Evolutionary conservation across 2,329 filamentous ascomycete genomes (phyloP).

Genomic region (Claviceps capensis): DNA sequence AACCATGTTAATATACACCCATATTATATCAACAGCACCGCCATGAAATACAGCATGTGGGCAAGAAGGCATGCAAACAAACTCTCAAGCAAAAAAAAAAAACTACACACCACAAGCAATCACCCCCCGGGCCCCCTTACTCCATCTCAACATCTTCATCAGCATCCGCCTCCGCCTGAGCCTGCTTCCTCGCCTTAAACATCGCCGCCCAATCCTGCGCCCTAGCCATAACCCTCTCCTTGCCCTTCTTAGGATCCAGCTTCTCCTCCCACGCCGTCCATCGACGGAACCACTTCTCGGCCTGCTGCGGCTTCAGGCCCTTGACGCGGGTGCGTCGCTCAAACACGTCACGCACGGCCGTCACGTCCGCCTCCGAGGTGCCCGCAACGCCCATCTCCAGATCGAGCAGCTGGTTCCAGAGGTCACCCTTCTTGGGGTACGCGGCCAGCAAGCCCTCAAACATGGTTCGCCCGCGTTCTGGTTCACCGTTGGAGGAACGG

Average conservation of each 20-base stretch:
- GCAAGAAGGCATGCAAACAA: too few relatives aligned
- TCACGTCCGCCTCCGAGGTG: conserved; percentile 32
- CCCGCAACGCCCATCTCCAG: conserved; percentile 56
- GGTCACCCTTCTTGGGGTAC: conserved; percentile 78
- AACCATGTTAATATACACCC: too few relatives aligned
- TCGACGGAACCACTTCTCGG: conserved; percentile 77
- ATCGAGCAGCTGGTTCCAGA: conserved; percentile 88
- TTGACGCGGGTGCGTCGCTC: conserved; percentile 60
- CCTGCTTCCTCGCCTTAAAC: conserved; percentile 31
- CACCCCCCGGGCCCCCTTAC: not conserved
- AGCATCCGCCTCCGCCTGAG: conserved; percentile 21
- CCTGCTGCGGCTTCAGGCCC: conserved; percentile 67
- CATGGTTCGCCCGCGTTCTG: conserved; percentile 85
- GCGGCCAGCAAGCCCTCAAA: conserved; percentile 78
- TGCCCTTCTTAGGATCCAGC: conserved; percentile 52
- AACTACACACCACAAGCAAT: not conserved
- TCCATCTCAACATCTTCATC: conserved; percentile 19
- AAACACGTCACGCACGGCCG: conserved; percentile 60
- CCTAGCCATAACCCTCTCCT: conserved; percentile 56
- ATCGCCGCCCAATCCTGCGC: conserved; percentile 56
- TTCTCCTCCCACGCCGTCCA: conserved; percentile 84
- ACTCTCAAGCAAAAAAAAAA: too few relatives aligned
- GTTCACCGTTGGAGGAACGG: conserved; percentile 64
- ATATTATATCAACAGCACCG: too few relatives aligned
- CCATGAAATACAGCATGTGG: too few relatives aligned